Evolutionary conservation across 495 filamentous ascomycete genomes (phyloP).

Genomic region (Cryomyces minteri): DNA sequence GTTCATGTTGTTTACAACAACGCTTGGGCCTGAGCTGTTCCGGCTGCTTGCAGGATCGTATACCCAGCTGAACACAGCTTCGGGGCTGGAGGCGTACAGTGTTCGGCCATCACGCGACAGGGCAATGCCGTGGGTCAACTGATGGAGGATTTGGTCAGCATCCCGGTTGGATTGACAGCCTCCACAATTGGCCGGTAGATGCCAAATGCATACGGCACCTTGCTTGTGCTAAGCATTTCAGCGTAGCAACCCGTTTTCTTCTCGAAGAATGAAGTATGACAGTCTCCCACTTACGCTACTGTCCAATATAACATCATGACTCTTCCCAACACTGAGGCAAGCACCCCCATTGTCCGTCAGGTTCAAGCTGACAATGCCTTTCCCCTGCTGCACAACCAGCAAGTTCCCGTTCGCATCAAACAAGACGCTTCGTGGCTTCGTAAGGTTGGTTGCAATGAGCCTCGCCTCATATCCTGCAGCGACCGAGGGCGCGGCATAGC

Average conservation of each 20-base stretch:
- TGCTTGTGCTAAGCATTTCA: too few species aligned
- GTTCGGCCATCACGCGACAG: constrained; percentile 40
- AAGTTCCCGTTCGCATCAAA: constrained; percentile 41
- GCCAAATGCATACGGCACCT: too few species aligned
- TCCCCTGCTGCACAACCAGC: constrained; percentile 36
- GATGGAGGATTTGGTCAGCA: background rate
- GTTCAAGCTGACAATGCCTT: constrained; percentile 33
- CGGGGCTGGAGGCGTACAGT: constrained; percentile 41
- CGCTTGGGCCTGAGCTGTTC: constrained; percentile 23
- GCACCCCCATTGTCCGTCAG: constrained; percentile 31
- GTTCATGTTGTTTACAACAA: constrained; percentile 39
- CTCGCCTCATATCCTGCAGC: constrained; percentile 36
- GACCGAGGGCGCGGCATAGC: constrained; percentile 26
- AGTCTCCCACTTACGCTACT: constrained; percentile 18
- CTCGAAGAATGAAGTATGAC: constrained; percentile 6
- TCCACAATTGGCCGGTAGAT: background rate
- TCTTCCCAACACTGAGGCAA: constrained; percentile 23
- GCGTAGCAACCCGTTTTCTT: too few species aligned
- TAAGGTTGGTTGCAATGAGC: constrained; percentile 34
- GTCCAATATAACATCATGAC: constrained; percentile 12
- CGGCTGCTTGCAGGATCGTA: constrained; percentile 32
- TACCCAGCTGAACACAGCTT: constrained; percentile 37
- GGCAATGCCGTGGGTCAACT: constrained; percentile 51
- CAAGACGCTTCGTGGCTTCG: constrained; percentile 35
- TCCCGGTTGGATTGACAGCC: background rate